Evolutionary conservation across 1,139 yeast genomes (phyloP).

Genomic region (Geotrichum bryndzae): DNA sequence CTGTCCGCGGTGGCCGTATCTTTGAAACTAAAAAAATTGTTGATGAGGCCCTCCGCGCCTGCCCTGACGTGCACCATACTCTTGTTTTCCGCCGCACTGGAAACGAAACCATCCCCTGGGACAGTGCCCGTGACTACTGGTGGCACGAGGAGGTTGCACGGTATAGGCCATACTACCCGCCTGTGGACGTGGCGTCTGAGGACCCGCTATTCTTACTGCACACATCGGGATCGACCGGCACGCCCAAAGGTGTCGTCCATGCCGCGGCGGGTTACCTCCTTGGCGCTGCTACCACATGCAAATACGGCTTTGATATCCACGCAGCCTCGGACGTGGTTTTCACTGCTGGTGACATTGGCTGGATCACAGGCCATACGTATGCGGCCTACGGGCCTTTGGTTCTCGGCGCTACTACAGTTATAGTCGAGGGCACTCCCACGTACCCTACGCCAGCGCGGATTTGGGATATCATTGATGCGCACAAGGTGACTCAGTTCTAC

Average conservation of each 20-base stretch:
- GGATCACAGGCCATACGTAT: constrained; percentile 86
- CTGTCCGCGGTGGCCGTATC: constrained; percentile 75
- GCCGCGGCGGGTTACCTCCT: constrained; percentile 74
- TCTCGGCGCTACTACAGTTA: constrained; percentile 73
- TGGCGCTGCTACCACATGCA: constrained; percentile 63
- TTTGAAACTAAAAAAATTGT: constrained; percentile 78
- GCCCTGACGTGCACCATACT: constrained; percentile 64
- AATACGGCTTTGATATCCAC: constrained; percentile 71
- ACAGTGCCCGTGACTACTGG: constrained; percentile 61
- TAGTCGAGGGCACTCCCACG: constrained; percentile 83
- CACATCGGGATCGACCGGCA: constrained; percentile 66
- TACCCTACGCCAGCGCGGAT: constrained; percentile 73
- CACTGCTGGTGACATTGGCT: constrained; percentile 85
- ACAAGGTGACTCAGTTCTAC: constrained; percentile 75
- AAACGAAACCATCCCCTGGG: constrained; percentile 57
- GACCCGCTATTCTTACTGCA: constrained; percentile 59
- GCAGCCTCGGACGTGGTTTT: constrained; percentile 57
- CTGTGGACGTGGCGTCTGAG: constrained; percentile 54
- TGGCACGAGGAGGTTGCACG: constrained; percentile 72
- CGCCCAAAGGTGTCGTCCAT: constrained; percentile 67
- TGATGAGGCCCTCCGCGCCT: constrained; percentile 67
- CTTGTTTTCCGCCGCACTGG: constrained; percentile 72
- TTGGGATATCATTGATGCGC: constrained; percentile 75
- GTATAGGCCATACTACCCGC: constrained; percentile 58
- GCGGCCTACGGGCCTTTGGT: constrained; percentile 76